Evolutionary conservation across 2,329 filamentous ascomycete species (phyloP).

Genomic region (Apiospora sp.): DNA sequence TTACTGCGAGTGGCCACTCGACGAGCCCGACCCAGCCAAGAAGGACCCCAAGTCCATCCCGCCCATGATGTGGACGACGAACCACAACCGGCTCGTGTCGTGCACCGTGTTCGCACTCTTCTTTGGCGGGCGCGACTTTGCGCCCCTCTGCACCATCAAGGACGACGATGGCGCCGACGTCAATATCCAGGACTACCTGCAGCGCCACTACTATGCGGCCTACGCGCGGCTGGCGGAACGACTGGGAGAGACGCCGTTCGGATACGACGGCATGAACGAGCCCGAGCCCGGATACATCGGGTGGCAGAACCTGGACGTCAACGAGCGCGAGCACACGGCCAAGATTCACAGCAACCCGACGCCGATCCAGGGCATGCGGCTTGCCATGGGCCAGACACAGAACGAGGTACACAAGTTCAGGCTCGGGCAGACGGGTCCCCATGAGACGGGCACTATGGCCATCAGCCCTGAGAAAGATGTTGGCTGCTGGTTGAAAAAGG

Average conservation of each 20-base stretch:
- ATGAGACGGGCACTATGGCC: slow-evolving; percentile 31
- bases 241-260: slow-evolving; percentile 33
- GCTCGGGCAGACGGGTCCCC: slow-evolving; percentile 35
- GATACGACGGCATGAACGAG: slow-evolving; percentile 39
- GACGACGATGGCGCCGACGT: slow-evolving; percentile 27
- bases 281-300: slow-evolving; percentile 35
- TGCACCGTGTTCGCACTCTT: slow-evolving; percentile 36
- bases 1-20: slow-evolving; percentile 35
- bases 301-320: slow-evolving; percentile 30
- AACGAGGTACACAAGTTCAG: slow-evolving; percentile 32
- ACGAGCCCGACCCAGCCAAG: slow-evolving; percentile 26
- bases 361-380: slow-evolving; percentile 34
- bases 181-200: slow-evolving; percentile 39
- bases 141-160: slow-evolving; percentile 34
- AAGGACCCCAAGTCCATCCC: slow-evolving; percentile 36
- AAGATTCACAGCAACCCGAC: slow-evolving; percentile 35
- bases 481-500: slow-evolving; percentile 33
- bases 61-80: slow-evolving; percentile 40
- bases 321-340: slow-evolving; percentile 33
- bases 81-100: slow-evolving; percentile 35
- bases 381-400: slow-evolving; percentile 34
- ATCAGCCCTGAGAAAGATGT: slow-evolving; percentile 27
- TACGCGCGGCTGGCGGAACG: slow-evolving; percentile 31
- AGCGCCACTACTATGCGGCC: slow-evolving; percentile 34
- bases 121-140: slow-evolving; percentile 34